These are phyloP conservation scores for Phytophthora sp. DNA, from an alignment of 352 stramenopile species.

Conservation along the genomic window DNA sequence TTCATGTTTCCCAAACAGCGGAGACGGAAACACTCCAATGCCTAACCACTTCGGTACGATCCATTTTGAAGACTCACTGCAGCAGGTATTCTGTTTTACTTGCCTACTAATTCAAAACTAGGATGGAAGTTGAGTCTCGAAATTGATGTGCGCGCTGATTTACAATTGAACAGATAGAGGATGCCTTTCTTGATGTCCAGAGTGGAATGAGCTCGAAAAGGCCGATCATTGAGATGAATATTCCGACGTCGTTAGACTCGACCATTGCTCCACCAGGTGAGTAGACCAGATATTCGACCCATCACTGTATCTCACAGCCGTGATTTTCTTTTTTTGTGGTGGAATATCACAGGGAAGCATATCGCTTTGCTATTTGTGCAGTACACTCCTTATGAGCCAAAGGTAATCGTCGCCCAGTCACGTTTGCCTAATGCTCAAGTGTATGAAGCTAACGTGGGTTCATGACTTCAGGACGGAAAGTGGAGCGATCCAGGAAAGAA, in stretches of 20 bases:
- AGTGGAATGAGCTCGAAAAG: slow-evolving; percentile 67
- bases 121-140: no score
- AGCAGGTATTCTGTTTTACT: slow-evolving; percentile 67
- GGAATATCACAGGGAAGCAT: slow-evolving; percentile 86
- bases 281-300: no score
- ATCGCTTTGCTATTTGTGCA: slow-evolving; percentile 92
- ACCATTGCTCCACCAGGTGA: slow-evolving; percentile 81
- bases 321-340: not conserved
- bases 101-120: no score
- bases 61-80: slow-evolving; percentile 86
- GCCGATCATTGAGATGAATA: slow-evolving; percentile 92
- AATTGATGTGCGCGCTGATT: no score
- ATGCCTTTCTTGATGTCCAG: slow-evolving; percentile 86
- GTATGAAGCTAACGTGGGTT: not conserved
- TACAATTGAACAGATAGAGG: slow-evolving; percentile 85
- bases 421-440: not conserved
- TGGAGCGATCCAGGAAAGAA: slow-evolving; percentile 83
- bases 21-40: slow-evolving; percentile 63
- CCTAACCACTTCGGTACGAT: slow-evolving; percentile 88
- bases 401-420: slow-evolving; percentile 35
- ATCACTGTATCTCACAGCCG: no score
- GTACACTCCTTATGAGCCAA: slow-evolving; percentile 90
- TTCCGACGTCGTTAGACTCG: slow-evolving; percentile 85
- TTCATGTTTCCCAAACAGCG: slow-evolving; percentile 72
- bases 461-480: slow-evolving; percentile 59